Base-by-base conservation (phyloP, 163 green algal species). In the Prototheca cutis region DNA sequence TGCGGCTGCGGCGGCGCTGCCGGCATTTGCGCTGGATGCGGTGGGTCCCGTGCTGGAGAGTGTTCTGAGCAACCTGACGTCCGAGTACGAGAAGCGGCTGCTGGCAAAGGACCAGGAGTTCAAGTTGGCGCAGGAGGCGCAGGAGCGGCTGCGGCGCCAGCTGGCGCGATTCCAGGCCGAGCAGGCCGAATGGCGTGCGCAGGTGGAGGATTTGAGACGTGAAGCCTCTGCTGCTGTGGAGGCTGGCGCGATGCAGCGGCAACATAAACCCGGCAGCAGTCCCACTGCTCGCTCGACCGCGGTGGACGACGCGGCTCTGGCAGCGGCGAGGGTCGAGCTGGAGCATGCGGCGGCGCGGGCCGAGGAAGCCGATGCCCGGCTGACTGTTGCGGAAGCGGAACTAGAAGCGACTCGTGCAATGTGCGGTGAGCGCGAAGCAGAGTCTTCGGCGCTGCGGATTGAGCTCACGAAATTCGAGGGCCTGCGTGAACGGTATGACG, bases 51-150 rank as follows among this genome's bases (percentile, higher is more conserved):
- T 91, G 47, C 54, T 93, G 42, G 84, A 93, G 67, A 75, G 40
- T 10, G 81, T 90, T 10, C 67, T 93, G 53, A 74, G 76, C 29
- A 83, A 76, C 56, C 57, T 93, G 45, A 84, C 74, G 0, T 40
- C 55, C 61, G 87, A 95, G 74, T 94, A 95, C 32, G 87, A 95
- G 70, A 83, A 86, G 59, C 73, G 82, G 18, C 74, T 95, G 58
- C 72, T 90, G 40, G 59, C 55, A 3, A 95, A 76, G 61, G 87
- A 95, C 53, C 76, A 85, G 17, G 83, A 93, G 56, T 62, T 90
- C 36, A 81, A 82, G 48, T 34, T 78, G 29, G 33, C 59, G 28
- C 45, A 70, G 30, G 56, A 78, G 54, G 70, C 62, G 27, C 53
- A 66, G 57, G 64, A 66, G 40, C 64, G 64, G 24, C 52, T 66